Evolutionary conservation across 495 filamentous ascomycete species (phyloP), one percentile per base, ranked within the genome.

Genomic region (Hypoxylon lenormandii): DNA sequence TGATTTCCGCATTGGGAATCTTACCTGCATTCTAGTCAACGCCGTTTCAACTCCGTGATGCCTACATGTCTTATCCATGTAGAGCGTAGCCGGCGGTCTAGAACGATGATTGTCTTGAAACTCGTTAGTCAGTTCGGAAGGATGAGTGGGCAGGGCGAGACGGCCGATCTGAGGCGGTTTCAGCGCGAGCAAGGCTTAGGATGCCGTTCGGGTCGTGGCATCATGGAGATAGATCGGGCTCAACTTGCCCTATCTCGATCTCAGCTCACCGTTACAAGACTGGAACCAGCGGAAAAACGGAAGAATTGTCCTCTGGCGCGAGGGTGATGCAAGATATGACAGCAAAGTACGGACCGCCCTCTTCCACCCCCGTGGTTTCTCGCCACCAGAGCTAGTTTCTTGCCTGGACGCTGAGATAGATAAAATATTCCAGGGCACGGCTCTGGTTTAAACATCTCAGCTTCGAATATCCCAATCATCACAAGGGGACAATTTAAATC

Each of bases 401-500:
- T 10, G 45, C 16, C 16, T 23, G 11, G 28, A 51, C 5, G 10
- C n/a, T 1, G 4, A 5, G 26, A 51, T 12, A 18, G 28, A 51
- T 51, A 51, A 51, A 51, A 19, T 11, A 28, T 28, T 33, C 28
- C 28, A 51, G 13, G n/a, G 4, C 28, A 22, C 30, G 28, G 28
- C 15, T 33, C 15, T 16, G 26, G n/a, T 4, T 2, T 51, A 26
- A 33, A 36, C 10, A 18, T n/a, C 30, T n/a, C 28, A 19, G 28
- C 26, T 19, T 51, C 28, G 7, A 18, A 18, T 11, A 51, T 23
- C 16, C 48, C n/a, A 2, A 51, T 51, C 16, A 36, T 26, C 26
- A 51, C n/a, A 33, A 19, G 28, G 23, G 28, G 48, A 51, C 48
- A 33, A 51, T 30, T 36, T 26, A 26, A 36, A 51, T 36, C 28